These are phyloP conservation scores for Eimeria necatrix DNA, from an alignment of 169 alveolate genomes.

Conservation along the genomic window DNA sequence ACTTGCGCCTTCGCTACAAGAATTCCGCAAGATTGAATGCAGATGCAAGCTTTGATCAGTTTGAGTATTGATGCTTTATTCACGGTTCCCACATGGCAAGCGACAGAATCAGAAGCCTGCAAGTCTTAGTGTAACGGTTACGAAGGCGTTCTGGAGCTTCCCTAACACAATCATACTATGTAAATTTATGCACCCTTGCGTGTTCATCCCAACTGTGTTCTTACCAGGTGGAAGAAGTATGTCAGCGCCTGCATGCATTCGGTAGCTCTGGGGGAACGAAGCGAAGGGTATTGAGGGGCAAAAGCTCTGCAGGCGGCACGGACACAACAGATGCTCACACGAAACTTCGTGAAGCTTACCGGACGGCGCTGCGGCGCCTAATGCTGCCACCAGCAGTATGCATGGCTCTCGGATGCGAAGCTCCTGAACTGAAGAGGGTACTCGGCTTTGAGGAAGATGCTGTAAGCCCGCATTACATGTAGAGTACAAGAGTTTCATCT, in stretches of 20 bases:
- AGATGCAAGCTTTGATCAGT: slow-evolving; percentile 42
- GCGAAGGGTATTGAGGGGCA: not conserved
- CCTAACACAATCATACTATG: too few species aligned
- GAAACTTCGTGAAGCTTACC: slow-evolving; percentile 36
- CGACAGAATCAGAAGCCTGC: too few species aligned
- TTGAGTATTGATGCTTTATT: too few species aligned
- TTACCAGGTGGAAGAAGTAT: slow-evolving; percentile 52
- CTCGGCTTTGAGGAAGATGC: slow-evolving; percentile 18
- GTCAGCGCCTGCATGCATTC: slow-evolving; percentile 63
- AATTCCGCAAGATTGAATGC: slow-evolving; percentile 22
- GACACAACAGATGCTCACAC: not conserved
- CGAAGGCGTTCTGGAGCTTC: too few species aligned
- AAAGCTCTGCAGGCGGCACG: not conserved
- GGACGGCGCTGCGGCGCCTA: slow-evolving; percentile 43
- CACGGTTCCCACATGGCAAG: too few species aligned
- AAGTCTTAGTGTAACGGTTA: too few species aligned
- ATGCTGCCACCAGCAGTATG: slow-evolving; percentile 71
- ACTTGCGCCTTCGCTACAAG: slow-evolving; percentile 73
- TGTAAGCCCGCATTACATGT: not conserved
- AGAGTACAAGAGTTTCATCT: too few species aligned
- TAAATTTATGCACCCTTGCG: not conserved
- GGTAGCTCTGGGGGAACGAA: not conserved
- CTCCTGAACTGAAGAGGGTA: slow-evolving; percentile 59
- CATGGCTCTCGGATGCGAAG: slow-evolving; percentile 71
- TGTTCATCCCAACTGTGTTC: not conserved